Conservation (phyloP, 192 early-diverging fungal species). For the Rhizoclosmatium globosum region DNA sequence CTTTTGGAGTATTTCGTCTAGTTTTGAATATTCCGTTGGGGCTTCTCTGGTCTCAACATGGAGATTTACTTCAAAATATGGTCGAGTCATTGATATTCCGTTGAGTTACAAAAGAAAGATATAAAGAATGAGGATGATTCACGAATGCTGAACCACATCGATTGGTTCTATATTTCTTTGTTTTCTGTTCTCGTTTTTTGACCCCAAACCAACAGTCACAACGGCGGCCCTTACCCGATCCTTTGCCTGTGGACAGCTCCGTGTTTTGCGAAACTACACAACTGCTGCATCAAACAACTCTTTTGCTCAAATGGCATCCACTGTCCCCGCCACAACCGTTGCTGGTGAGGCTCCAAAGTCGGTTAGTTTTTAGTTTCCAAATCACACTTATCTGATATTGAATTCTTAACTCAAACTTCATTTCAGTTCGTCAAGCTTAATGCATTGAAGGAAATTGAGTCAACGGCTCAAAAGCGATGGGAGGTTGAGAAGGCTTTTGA, state of each 20-base stretch:
- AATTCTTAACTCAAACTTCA: background rate
- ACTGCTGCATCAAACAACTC: background rate
- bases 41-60: too few relatives aligned
- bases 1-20: too few relatives aligned
- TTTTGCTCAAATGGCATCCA: too few relatives aligned
- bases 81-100: too few relatives aligned
- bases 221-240: background rate
- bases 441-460: slow-evolving; percentile 63
- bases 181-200: slow-evolving; percentile 1
- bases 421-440: slow-evolving; percentile 36
- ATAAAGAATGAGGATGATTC: too few relatives aligned
- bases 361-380: background rate
- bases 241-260: slow-evolving; percentile 2
- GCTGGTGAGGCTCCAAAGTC: slow-evolving; percentile 25
- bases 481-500: slow-evolving; percentile 81
- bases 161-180: background rate
- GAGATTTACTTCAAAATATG: too few relatives aligned
- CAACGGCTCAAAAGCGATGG: slow-evolving; percentile 81
- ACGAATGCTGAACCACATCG: too few relatives aligned
- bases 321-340: background rate
- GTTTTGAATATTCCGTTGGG: too few relatives aligned
- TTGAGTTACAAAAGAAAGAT: too few relatives aligned
- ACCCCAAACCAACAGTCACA: background rate
- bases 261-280: background rate
- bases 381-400: background rate